Percentiles rank a stretch among this genome's conserved stretches.
Evolutionary conservation across 1,139 yeast genomes (phyloP).

Genomic region (Geotrichum citri-aurantii): DNA sequence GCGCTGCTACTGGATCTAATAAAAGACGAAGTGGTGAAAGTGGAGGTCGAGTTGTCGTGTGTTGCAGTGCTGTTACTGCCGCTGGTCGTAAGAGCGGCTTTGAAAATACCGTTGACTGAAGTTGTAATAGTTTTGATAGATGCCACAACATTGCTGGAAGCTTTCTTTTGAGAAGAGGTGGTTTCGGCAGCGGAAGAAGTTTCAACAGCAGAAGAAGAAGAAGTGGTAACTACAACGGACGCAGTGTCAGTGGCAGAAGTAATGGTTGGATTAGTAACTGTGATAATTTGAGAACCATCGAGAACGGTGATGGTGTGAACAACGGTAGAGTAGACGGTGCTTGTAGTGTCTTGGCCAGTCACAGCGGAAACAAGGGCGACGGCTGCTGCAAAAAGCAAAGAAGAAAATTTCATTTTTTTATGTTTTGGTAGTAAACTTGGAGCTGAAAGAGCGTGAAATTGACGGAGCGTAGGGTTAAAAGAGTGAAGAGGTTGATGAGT

Average conservation of each 20-base stretch:
- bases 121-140: background rate
- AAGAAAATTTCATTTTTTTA: background rate
- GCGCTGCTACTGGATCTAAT: background rate
- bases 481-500: too few relatives aligned
- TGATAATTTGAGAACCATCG: conserved; percentile 1
- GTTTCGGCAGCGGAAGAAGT: background rate
- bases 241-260: background rate
- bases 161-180: too few relatives aligned
- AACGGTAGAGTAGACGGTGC: conserved; percentile 10
- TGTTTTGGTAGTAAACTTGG: too few relatives aligned
- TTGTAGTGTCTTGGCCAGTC: background rate
- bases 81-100: background rate
- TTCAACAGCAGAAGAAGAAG: too few relatives aligned
- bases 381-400: background rate
- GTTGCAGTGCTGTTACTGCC: background rate
- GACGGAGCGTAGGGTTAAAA: background rate
- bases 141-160: too few relatives aligned
- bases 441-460: background rate
- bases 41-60: background rate
- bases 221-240: too few relatives aligned
- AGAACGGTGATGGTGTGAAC: conserved; percentile 6
- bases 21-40: background rate
- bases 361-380: background rate
- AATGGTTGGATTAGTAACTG: conserved; percentile 1
- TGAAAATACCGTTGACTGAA: background rate